Conservation (phyloP, 805 yeast genomes). For the Pichia eremophila region DNA sequence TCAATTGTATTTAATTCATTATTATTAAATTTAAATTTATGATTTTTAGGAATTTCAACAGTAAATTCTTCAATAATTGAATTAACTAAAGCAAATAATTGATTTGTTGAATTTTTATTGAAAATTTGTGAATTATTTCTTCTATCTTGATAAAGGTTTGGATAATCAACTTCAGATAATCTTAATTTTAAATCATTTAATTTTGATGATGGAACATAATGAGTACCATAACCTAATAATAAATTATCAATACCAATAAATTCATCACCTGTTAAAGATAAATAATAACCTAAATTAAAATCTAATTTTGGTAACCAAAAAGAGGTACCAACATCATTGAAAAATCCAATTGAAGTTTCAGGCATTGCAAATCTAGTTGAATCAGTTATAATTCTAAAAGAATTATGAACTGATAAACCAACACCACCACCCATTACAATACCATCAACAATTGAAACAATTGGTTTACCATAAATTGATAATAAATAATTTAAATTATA, state of each 20-base stretch:
- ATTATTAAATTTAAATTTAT: slow-evolving; percentile 46
- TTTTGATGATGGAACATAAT: slow-evolving; percentile 64
- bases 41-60: slow-evolving; percentile 54
- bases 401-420: slow-evolving; percentile 82
- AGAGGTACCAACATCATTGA: slow-evolving; percentile 92
- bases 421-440: slow-evolving; percentile 98
- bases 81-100: slow-evolving; percentile 51
- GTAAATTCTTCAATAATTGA: slow-evolving; percentile 71
- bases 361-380: slow-evolving; percentile 94
- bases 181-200: slow-evolving; percentile 55
- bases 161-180: slow-evolving; percentile 46
- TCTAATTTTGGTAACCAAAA: slow-evolving; percentile 80
- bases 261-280: slow-evolving; percentile 79
- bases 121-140: slow-evolving; percentile 12
- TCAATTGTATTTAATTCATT: slow-evolving; percentile 60
- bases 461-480: slow-evolving; percentile 79
- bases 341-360: slow-evolving; percentile 92
- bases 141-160: slow-evolving; percentile 13
- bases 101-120: slow-evolving; percentile 16
- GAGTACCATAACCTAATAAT: slow-evolving; percentile 81
- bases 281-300: slow-evolving; percentile 73
- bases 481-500: slow-evolving; percentile 72
- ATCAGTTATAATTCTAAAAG: slow-evolving; percentile 91
- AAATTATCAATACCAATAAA: slow-evolving; percentile 75
- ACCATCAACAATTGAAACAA: slow-evolving; percentile 81